Evolutionary conservation across 139 green algal species (phyloP).

Genomic region (Parachlorella kessleri): DNA sequence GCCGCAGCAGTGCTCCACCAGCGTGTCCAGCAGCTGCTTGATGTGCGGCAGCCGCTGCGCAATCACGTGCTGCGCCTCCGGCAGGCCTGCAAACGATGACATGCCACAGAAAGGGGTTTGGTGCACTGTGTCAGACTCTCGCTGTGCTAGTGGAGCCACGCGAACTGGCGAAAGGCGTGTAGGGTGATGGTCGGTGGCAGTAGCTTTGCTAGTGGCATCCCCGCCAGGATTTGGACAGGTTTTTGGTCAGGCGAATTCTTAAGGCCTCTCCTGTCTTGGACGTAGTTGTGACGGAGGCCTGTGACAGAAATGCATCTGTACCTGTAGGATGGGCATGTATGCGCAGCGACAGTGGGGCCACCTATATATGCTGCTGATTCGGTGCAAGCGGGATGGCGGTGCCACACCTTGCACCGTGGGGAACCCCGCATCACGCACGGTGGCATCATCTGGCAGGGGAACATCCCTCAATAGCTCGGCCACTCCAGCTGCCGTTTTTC

Average conservation of each 20-base stretch:
- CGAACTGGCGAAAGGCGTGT: not conserved
- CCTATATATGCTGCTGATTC: too few relatives aligned
- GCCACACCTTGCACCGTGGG: too few relatives aligned
- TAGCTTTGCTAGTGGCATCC: not conserved
- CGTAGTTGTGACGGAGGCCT: too few relatives aligned
- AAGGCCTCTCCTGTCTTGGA: too few relatives aligned
- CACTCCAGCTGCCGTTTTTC: not conserved
- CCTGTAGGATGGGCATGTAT: too few relatives aligned
- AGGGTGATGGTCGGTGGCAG: not conserved
- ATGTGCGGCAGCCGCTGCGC: conserved; percentile 21
- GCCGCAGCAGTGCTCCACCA: conserved; percentile 14
- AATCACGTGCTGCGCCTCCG: not conserved
- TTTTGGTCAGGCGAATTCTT: not conserved
- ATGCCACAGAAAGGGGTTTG: not conserved
- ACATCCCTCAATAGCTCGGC: not conserved
- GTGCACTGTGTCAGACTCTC: not conserved
- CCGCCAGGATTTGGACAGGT: not conserved
- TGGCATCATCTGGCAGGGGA: not conserved
- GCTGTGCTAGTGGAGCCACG: not conserved
- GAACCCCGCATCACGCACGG: too few relatives aligned
- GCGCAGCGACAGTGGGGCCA: too few relatives aligned
- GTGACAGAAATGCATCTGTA: too few relatives aligned
- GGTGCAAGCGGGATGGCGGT: too few relatives aligned
- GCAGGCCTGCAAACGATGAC: not conserved
- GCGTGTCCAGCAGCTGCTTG: not conserved